These are phyloP conservation scores for Rhizoctonia solani DNA, from an alignment of 1,284 basidiomycete genomes.

Conservation along the genomic window DNA sequence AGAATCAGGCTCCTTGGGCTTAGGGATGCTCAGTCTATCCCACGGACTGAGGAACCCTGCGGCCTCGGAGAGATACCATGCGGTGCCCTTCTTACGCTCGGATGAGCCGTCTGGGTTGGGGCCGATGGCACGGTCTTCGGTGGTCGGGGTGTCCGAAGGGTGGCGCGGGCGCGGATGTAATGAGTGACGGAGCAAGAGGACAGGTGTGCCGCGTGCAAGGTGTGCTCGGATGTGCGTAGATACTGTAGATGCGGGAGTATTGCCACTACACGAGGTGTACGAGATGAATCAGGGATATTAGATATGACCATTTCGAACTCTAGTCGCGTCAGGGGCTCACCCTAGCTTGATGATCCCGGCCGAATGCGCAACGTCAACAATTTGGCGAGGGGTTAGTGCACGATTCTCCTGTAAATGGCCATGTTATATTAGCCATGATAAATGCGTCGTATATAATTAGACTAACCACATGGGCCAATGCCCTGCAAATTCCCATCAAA, in stretches of 20 bases:
- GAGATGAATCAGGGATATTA: background rate
- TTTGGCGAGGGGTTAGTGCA: slow-evolving; percentile 29
- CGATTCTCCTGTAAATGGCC: slow-evolving; percentile 23
- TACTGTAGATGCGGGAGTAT: slow-evolving; percentile 26
- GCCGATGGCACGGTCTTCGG: slow-evolving; percentile 24
- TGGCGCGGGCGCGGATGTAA: slow-evolving; percentile 23
- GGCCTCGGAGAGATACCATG: slow-evolving; percentile 33
- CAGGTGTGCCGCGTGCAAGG: slow-evolving; percentile 9
- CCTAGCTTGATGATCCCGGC: slow-evolving; percentile 26
- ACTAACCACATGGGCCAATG: slow-evolving; percentile 23
- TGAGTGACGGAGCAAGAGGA: slow-evolving; percentile 25
- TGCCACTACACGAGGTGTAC: slow-evolving; percentile 10
- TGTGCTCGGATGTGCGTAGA: slow-evolving; percentile 24
- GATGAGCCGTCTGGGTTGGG: slow-evolving; percentile 20
- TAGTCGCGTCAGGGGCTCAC: slow-evolving; percentile 32
- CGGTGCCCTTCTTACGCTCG: slow-evolving; percentile 32
- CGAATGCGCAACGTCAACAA: slow-evolving; percentile 25
- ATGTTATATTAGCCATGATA: background rate
- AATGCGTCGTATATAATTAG: background rate
- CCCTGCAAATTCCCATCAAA: slow-evolving; percentile 25
- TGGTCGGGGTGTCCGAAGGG: slow-evolving; percentile 12
- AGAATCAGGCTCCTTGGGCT: slow-evolving; percentile 16
- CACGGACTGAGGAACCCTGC: slow-evolving; percentile 31
- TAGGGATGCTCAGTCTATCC: slow-evolving; percentile 34
- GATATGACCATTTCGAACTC: background rate